Conservation (phyloP, 805 yeast genomes). For the Kluyveromyces lactis region DNA sequence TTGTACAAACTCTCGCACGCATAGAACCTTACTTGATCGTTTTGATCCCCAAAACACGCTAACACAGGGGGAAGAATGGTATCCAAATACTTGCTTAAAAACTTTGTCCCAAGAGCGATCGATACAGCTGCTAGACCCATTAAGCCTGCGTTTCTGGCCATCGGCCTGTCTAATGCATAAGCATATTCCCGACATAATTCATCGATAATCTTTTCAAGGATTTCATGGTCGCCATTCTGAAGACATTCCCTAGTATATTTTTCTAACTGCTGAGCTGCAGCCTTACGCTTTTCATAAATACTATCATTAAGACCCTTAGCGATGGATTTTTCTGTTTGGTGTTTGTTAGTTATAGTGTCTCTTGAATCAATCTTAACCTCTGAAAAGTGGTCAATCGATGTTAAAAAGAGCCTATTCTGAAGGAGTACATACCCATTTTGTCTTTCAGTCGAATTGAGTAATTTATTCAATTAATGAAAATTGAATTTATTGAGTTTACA, state of each 20-base stretch:
- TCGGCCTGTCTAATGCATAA: slow-evolving; percentile 74
- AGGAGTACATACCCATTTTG: too few relatives aligned
- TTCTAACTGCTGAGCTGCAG: slow-evolving; percentile 74
- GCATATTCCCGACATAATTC: slow-evolving; percentile 74
- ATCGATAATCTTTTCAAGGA: slow-evolving; percentile 47
- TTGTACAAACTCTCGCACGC: slow-evolving; percentile 95
- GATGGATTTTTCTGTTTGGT: slow-evolving; percentile 47
- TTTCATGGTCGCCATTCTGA: slow-evolving; percentile 21
- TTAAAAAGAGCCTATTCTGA: too few relatives aligned
- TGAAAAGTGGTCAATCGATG: too few relatives aligned
- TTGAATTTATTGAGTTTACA: too few relatives aligned
- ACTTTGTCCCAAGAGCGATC: slow-evolving; percentile 78
- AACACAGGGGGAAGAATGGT: slow-evolving; percentile 87
- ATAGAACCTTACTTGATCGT: slow-evolving; percentile 92
- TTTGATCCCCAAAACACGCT: slow-evolving; percentile 94
- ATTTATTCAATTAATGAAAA: too few relatives aligned
- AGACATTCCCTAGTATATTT: slow-evolving; percentile 60
- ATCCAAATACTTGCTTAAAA: slow-evolving; percentile 75
- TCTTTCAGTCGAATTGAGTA: too few relatives aligned
- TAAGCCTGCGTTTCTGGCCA: slow-evolving; percentile 90
- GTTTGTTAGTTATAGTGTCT: too few relatives aligned
- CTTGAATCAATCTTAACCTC: too few relatives aligned
- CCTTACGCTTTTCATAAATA: slow-evolving; percentile 67
- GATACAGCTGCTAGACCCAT: slow-evolving; percentile 95
- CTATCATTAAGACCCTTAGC: slow-evolving; percentile 65